phyloP scores from a whole-genome alignment of 2,329 filamentous ascomycete genomes.

The Xylariales sp. region DNA sequence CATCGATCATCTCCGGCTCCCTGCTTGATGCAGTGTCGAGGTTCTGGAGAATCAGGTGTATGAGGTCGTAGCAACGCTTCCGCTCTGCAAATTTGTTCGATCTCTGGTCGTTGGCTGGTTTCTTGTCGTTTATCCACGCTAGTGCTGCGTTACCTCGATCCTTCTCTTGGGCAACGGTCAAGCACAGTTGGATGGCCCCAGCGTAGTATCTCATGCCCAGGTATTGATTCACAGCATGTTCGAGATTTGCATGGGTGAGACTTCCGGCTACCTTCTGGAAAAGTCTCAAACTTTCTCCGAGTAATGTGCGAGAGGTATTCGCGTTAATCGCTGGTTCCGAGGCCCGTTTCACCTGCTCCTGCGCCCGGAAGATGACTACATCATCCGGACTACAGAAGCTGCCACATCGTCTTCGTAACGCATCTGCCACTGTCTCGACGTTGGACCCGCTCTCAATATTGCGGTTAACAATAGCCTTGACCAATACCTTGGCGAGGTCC shows the following conservation, averaged over 20 bases:
- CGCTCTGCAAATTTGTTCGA: conserved; percentile 64
- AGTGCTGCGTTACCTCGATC: conserved; percentile 85
- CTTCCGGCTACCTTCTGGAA: conserved; percentile 86
- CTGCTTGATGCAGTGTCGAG: conserved; percentile 67
- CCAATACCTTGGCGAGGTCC: conserved; percentile 86
- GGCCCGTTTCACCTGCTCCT: conserved; percentile 88
- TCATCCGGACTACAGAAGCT: conserved; percentile 98
- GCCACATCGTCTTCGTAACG: conserved; percentile 84
- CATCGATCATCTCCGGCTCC: conserved; percentile 72
- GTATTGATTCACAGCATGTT: conserved; percentile 74
- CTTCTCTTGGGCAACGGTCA: conserved; percentile 76
- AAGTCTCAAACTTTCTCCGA: conserved; percentile 83
- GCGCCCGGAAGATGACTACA: conserved; percentile 96
- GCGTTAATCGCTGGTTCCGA: conserved; percentile 71
- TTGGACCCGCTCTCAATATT: conserved; percentile 97
- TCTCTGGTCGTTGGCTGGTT: conserved; percentile 66
- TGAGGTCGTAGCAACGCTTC: conserved; percentile 77
- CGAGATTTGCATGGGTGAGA: conserved; percentile 74
- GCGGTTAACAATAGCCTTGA: conserved; percentile 96
- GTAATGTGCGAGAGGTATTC: conserved; percentile 69
- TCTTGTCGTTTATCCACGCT: conserved; percentile 81
- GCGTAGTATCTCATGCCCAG: conserved; percentile 83
- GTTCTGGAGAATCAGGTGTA: conserved; percentile 73
- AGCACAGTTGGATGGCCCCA: conserved; percentile 81
- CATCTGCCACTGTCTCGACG: conserved; percentile 94